Evolutionary conservation across 306 rosid species (phyloP).

Genomic region (Gastrolobium villosum): DNA sequence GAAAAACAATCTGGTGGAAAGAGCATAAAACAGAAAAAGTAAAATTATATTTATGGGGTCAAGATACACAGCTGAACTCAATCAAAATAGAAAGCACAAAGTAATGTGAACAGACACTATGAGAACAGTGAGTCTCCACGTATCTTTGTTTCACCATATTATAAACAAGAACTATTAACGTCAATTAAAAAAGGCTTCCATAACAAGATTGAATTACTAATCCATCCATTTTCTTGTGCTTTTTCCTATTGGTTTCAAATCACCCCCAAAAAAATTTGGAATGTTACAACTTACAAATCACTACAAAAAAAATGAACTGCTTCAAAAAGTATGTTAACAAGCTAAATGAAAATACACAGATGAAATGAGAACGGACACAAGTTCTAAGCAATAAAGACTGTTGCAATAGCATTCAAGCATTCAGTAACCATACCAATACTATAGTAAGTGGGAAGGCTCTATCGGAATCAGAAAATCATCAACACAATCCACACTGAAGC

Average conservation of each 20-base stretch:
- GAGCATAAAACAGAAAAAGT: neutral
- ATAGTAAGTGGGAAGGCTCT: slow-evolving; percentile 30
- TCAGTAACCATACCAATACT: slow-evolving; percentile 42
- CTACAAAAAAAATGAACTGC: neutral
- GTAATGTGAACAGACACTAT: neutral
- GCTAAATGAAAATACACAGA: no score
- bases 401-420: neutral
- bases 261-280: neutral
- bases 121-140: neutral
- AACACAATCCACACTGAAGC: slow-evolving; percentile 28
- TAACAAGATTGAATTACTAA: no score
- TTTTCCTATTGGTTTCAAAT: neutral
- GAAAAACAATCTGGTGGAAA: no score
- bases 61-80: neutral
- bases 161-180: no score
- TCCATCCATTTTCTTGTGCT: no score
- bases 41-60: neutral
- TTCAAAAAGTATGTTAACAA: neutral
- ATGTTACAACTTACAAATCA: no score
- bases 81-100: neutral
- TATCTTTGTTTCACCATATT: no score
- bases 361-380: neutral
- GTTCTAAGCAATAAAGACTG: neutral
- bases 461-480: slow-evolving; percentile 28
- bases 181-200: no score